Evolutionary conservation across 768 basidiomycete genomes (phyloP).

Genomic region (Hypholoma fasciculare): DNA sequence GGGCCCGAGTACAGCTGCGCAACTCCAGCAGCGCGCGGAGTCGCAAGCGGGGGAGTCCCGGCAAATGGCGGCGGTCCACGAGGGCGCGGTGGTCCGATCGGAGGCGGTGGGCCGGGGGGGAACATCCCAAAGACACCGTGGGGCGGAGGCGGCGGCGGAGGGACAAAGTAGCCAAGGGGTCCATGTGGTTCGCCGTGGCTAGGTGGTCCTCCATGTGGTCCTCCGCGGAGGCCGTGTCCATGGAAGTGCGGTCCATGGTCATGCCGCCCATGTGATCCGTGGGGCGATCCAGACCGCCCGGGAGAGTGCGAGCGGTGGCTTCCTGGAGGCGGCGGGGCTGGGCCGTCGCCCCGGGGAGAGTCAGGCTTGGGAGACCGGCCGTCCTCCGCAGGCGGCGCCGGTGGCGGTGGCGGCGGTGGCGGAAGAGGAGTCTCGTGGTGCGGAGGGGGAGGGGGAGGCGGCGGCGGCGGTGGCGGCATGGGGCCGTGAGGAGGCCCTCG

Average conservation of each 20-base stretch:
- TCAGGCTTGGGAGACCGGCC: background rate
- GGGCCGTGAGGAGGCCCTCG: background rate
- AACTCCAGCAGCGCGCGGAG: background rate
- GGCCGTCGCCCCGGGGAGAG: background rate
- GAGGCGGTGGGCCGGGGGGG: slow-evolving; percentile 2
- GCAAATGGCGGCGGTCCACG: slow-evolving; percentile 19
- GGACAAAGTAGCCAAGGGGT: slow-evolving; percentile 8
- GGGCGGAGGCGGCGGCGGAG: slow-evolving; percentile 13
- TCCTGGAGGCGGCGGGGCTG: background rate
- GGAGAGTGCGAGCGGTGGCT: background rate
- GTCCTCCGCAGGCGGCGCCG: background rate
- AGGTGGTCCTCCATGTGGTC: background rate
- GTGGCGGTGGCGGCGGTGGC: background rate
- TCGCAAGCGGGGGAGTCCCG: slow-evolving; percentile 8
- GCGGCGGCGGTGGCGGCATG: background rate
- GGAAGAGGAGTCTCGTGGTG: background rate
- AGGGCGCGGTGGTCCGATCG: slow-evolving; percentile 19
- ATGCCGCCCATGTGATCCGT: background rate
- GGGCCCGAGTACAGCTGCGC: background rate
- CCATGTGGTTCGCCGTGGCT: slow-evolving; percentile 6
- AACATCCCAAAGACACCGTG: background rate
- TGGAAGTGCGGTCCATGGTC: background rate
- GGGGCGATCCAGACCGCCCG: background rate
- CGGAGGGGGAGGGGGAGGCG: slow-evolving; percentile 1
- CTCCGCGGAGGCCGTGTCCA: background rate